Evolutionary conservation across 805 yeast species (phyloP), one percentile per base, ranked within the genome.

Genomic region (Lachancea meyersii): DNA sequence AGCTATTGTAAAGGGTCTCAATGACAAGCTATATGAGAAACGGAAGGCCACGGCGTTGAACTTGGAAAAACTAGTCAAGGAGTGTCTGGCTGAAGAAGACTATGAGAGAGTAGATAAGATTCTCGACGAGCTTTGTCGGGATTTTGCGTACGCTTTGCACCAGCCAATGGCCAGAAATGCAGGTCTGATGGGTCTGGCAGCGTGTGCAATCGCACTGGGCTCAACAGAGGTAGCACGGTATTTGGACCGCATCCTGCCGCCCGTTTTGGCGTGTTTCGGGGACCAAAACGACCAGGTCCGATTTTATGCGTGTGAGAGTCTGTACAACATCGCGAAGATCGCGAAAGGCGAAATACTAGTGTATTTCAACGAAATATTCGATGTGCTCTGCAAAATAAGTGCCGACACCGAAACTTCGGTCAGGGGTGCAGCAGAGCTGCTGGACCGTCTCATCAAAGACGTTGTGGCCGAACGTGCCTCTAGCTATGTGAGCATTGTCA

Each of bases 281-380:
- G 98, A 93, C 57, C 96, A 93, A 47, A 96, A 93, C 61, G 91
- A 96, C n/a, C 77, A 95, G 51, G 98, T 93, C 7, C 73, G 98
- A 42, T 93, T 93, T 57, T 93, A 88, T 61, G 97, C 98, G 0
- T 93, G 97, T 67, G 98, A 93, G 58, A 83, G 95, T 37, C 71
- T 93, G 47, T 93, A 93, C 64, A 93, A 93, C 64, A 89, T 93
- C 35, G 95, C 97, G 36, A 93, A 93, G 58, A 94, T 93, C 17
- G 95, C 97, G 3, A 80, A 95, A 52, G 97, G 97, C 22, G 97
- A 93, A 63, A 86, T 93, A 18, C 68, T 93, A 47, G 69, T 84
- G 10, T 89, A 86, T 60, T 93, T 93, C 71, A 93, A 91, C 64
- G 97, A 93, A 64, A 82, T 88, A 1, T 93, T 93, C 60, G 97